Base-by-base conservation (phyloP, 2,329 filamentous ascomycete genomes). In the Xylariaceae sp. region DNA sequence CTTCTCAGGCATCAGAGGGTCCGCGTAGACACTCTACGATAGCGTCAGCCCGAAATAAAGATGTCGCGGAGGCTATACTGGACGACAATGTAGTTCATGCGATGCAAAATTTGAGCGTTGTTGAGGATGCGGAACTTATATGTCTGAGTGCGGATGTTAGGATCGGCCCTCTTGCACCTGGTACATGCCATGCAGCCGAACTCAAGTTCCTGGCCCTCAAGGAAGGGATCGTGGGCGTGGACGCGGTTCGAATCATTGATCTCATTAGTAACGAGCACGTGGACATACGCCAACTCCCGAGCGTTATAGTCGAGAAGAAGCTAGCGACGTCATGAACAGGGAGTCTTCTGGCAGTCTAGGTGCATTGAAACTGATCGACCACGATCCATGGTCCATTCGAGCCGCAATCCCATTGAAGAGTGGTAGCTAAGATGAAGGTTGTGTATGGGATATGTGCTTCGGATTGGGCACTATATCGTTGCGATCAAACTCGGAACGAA, bases 131-230 rank as follows among this genome's bases (percentile, higher is more conserved):
- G 2, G 87, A 91, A 64, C 75, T 92, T 37, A 78, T 91, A n/a
- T 91, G 87, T 67, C 76, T 92, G 53, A 91, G 86, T 59, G 86
- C 88, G 3, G 89, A 92, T 72, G 83, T 87, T 23, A 80, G 88
- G 37, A 82, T 92, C 35, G 89, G 89, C 0, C 88, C 88, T 37
- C 75, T 94, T 44, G 82, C 85, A 30, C 84, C 89, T 0, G 84
- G 84, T 1, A 85, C 88, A 7, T 92, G 88, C 68, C 88, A 91
- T 67, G 87, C 88, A 44, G 85, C 84, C 1, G 87, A 90, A 71
- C 72, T 93, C 65, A 83, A 84, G 65, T 92, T 93, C 65, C 76
- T 92, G 56, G 86, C 89, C 3, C 75, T 92, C 55, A 76, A 77
- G 56, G 78, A 82, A 52, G 90, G 89, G 0, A 80, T 90, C 37